These are phyloP conservation scores for Malassezia obtusa DNA, from an alignment of 1,284 basidiomycete species.

Conservation along the genomic window DNA sequence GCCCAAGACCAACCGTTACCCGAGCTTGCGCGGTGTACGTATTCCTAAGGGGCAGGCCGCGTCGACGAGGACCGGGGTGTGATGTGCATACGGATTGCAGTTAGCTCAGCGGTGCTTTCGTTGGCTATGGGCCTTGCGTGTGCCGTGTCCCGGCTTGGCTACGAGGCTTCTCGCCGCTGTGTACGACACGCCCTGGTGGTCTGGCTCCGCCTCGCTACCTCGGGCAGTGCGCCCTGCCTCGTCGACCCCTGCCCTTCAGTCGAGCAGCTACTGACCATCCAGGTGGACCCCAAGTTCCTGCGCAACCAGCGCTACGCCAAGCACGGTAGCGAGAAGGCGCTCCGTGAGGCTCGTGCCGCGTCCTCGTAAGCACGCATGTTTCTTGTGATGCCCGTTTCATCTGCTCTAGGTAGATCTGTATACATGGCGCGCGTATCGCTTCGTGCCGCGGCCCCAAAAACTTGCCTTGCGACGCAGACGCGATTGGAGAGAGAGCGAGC, in stretches of 20 bases:
- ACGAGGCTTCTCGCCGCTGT: too few species aligned
- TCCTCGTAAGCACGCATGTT: conserved; percentile 6
- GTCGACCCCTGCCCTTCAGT: not conserved
- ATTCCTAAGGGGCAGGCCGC: not conserved
- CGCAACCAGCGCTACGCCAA: conserved; percentile 71
- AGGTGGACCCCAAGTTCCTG: conserved; percentile 72
- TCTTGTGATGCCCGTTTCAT: not conserved
- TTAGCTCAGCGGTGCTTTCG: too few species aligned
- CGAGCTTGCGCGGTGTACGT: conserved; percentile 76
- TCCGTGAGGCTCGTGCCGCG: conserved; percentile 26
- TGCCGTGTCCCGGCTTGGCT: too few species aligned
- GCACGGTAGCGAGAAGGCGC: conserved; percentile 61
- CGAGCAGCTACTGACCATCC: not conserved
- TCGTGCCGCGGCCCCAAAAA: not conserved
- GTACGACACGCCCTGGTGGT: not conserved
- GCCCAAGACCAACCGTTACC: conserved; percentile 60
- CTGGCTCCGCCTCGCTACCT: not conserved
- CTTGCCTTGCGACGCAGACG: too few species aligned
- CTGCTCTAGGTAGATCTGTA: conserved; percentile 1
- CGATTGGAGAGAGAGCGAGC: too few species aligned
- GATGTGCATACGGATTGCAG: not conserved
- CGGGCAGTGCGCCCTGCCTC: not conserved
- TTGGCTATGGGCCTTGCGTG: too few species aligned
- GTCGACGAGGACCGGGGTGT: not conserved
- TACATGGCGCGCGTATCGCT: not conserved